Evolutionary conservation across 2,329 filamentous ascomycete species (phyloP).

Genomic region (Beauveria sp.): DNA sequence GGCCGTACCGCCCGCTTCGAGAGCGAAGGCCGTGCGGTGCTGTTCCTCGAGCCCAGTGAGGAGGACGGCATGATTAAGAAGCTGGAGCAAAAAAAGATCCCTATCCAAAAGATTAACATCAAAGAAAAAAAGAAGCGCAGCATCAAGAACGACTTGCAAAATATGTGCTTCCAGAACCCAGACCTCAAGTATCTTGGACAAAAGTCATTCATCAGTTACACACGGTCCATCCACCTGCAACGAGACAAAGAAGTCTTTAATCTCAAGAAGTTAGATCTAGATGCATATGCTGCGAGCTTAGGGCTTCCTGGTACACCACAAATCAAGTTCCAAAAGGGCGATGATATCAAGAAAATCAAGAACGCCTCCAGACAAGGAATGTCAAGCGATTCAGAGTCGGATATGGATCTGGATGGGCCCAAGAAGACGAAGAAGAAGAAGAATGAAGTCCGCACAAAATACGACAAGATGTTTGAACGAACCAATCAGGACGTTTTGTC

Average conservation of each 20-base stretch:
- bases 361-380: slow-evolving; percentile 68
- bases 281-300: slow-evolving; percentile 76
- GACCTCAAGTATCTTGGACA: slow-evolving; percentile 92
- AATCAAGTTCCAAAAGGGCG: slow-evolving; percentile 88
- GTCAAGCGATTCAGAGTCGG: slow-evolving; percentile 53
- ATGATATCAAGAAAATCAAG: slow-evolving; percentile 79
- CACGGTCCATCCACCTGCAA: slow-evolving; percentile 76
- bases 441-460: slow-evolving; percentile 77
- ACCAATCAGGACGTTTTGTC: slow-evolving; percentile 93
- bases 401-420: slow-evolving; percentile 43
- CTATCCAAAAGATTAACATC: slow-evolving; percentile 78
- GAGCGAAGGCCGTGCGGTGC: slow-evolving; percentile 74
- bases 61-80: slow-evolving; percentile 84
- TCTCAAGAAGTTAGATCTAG: slow-evolving; percentile 72
- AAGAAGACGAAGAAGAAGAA: slow-evolving; percentile 38
- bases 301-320: slow-evolving; percentile 86
- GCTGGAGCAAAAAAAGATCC: slow-evolving; percentile 82
- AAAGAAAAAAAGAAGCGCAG: slow-evolving; percentile 82
- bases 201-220: slow-evolving; percentile 91
- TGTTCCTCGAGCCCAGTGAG: slow-evolving; percentile 89
- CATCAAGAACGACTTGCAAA: slow-evolving; percentile 79
- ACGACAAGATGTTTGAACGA: slow-evolving; percentile 96
- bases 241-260: slow-evolving; percentile 90
- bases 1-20: slow-evolving; percentile 93
- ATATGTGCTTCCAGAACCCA: slow-evolving; percentile 91